Evolutionary conservation across 352 stramenopile genomes (phyloP).

Genomic region (Phytophthora citricola): DNA sequence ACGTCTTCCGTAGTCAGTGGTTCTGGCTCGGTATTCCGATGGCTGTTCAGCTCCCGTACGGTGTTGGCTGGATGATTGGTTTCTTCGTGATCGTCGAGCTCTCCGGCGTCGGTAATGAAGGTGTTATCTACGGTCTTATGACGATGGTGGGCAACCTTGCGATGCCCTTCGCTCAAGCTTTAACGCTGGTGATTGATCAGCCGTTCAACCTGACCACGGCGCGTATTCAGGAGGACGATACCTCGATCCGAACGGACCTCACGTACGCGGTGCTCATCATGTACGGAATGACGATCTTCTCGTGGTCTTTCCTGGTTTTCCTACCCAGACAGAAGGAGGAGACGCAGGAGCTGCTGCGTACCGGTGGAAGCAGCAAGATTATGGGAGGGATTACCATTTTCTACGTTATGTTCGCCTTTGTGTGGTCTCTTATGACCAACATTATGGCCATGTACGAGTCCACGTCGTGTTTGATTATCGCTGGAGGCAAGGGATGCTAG

Average conservation of each 20-base stretch:
- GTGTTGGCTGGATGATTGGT: conserved; percentile 46
- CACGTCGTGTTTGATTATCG: conserved; percentile 34
- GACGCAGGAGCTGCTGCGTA: conserved; percentile 38
- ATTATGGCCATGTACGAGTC: conserved; percentile 45
- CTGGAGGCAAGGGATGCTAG: conserved; percentile 25
- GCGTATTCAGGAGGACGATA: conserved; percentile 42
- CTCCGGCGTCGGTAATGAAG: conserved; percentile 51
- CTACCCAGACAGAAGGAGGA: conserved; percentile 48
- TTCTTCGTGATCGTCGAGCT: conserved; percentile 54
- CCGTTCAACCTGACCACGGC: conserved; percentile 42
- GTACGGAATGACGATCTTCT: conserved; percentile 45
- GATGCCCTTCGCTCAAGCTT: conserved; percentile 38
- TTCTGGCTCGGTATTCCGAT: conserved; percentile 46
- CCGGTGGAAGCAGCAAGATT: conserved; percentile 41
- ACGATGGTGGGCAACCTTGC: conserved; percentile 49
- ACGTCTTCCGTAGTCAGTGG: conserved; percentile 50
- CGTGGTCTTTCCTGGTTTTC: conserved; percentile 42
- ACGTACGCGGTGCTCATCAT: conserved; percentile 43
- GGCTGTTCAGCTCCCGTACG: conserved; percentile 8
- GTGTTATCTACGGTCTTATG: conserved; percentile 46
- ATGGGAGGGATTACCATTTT: conserved; percentile 36
- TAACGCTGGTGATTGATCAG: conserved; percentile 40
- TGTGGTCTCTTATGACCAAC: conserved; percentile 48
- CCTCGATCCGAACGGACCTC: conserved; percentile 41
- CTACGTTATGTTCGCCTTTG: conserved; percentile 37